Base-by-base conservation (phyloP, 495 filamentous ascomycete genomes). In the Neurospora sp. region DNA sequence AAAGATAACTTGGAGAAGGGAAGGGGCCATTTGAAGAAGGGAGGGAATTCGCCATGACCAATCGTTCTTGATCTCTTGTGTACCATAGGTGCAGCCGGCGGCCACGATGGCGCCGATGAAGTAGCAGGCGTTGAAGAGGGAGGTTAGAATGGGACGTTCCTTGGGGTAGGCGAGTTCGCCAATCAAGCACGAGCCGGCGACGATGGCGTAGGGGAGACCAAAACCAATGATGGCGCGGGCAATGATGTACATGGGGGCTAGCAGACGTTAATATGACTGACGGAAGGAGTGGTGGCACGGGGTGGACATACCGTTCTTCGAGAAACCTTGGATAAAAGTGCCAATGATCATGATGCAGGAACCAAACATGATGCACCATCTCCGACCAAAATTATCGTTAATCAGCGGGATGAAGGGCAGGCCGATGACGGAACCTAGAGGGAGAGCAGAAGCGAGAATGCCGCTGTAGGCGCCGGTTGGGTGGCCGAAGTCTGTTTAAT, bases 41-140 rank as follows among this genome's bases (percentile, higher is more conserved):
- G 86, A 89, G 1, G 89, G 90, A 37, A 91, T 88, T 48, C 88
- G 81, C 90, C 89, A 92, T 5, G 88, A 85, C 89, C 89, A 91
- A 70, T 88, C 82, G 71, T 80, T 84, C 0, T 81, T 39, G 71
- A 91, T 88, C 7, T 75, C 75, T 71, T 88, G 85, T 1, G 89
- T 91, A 9, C 89, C 89, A 70, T 87, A 85, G 0, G 85, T 87
- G 7, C 87, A 82, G 11, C 85, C 84, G 0, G 88, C 88, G 18
- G 89, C 89, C 18, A 88, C 82, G 69, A 91, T 88, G 69, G 86
- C 84, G 7, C 90, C 89, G 73, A 90, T 81, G 76, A 88, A 92
- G 78, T 88, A 91, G 22, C 84, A 86, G 5, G 87, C 86, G 76
- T 91, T 91, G 83, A 91, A 92, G 5, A 92, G 83, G 2, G 88